Evolutionary conservation across 2,329 filamentous ascomycete genomes (phyloP), one percentile per base, ranked within the genome.

Genomic region (Penicillium sumatraense): DNA sequence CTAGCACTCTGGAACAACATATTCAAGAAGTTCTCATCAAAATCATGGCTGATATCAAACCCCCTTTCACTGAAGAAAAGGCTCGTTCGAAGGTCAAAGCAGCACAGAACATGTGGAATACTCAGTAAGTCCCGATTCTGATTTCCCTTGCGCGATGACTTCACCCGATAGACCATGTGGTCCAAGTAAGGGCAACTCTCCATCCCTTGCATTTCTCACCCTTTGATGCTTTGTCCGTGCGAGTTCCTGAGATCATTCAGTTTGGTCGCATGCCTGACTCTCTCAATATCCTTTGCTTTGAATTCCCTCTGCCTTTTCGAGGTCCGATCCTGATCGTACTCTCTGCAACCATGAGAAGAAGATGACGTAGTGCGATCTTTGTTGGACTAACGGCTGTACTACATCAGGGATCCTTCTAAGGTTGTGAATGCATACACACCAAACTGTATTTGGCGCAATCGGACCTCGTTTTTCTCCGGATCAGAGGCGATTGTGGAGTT

Each of bases 71-170:
- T 3, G 78, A 83, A 21, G 87, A 90, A 68, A 88, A 86, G 1
- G 91, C 91, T 2, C 77, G 78, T 14, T 78, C 81, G 55, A 96
- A 96, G 72, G 91, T 96, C 59, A 96, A 96, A 75, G 87, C 86
- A 16, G 91, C 90, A 0, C 91, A 96, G 70, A 84, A 91, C 70
- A 79, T 88, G 3, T 96, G 91, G 91, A 96, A 96, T 67, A 88
- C 86, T 1, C 83, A 79, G 89, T 90, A 72, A 62, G 77, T 56
- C 11, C 36, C 8, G 23, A 2, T 42, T 18, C 42, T 46, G 36
- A 48, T 29, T 53, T 50, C 52, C 53, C 29, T 57, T 49, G 42
- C 14, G 27, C 9, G 29, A 8, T 13, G 13, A 31, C 51, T 27
- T 16, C 26, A 23, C 38, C 10, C 35, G 21, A 42, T 42, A 13